These are phyloP conservation scores for Peronospora farinosa DNA, from an alignment of 352 stramenopile genomes.

Conservation along the genomic window DNA sequence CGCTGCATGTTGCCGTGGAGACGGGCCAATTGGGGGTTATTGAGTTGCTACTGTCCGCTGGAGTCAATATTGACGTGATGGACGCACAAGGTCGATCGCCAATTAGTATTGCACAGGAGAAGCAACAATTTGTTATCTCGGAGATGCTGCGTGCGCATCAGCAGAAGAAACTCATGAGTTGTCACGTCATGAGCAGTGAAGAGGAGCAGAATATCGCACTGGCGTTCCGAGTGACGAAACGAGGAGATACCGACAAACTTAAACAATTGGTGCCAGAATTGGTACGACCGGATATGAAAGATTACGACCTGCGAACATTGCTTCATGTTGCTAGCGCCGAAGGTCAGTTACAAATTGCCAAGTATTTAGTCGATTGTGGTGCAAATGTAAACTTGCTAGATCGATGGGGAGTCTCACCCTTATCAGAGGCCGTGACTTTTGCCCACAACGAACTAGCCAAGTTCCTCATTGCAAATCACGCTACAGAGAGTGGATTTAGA, in stretches of 20 bases:
- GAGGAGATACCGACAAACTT: slow-evolving; percentile 40
- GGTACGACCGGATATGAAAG: slow-evolving; percentile 61
- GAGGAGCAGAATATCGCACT: slow-evolving; percentile 41
- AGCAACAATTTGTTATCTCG: slow-evolving; percentile 41
- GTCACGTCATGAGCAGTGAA: slow-evolving; percentile 28
- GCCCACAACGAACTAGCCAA: slow-evolving; percentile 68
- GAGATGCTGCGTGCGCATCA: slow-evolving; percentile 63
- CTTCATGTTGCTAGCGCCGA: slow-evolving; percentile 73
- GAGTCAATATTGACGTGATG: slow-evolving; percentile 51
- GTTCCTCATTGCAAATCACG: slow-evolving; percentile 57
- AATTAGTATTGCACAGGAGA: slow-evolving; percentile 61
- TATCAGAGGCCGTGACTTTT: slow-evolving; percentile 74
- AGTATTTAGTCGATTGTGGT: slow-evolving; percentile 60
- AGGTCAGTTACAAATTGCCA: slow-evolving; percentile 44
- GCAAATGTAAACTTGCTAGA: slow-evolving; percentile 77
- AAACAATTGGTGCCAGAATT: slow-evolving; percentile 46
- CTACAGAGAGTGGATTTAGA: slow-evolving; percentile 55
- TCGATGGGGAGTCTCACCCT: slow-evolving; percentile 65
- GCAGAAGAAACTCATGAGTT: slow-evolving; percentile 38
- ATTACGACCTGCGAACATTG: slow-evolving; percentile 69
- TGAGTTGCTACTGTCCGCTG: slow-evolving; percentile 66
- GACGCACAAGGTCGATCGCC: slow-evolving; percentile 52
- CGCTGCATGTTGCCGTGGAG: slow-evolving; percentile 75
- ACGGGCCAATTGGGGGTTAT: slow-evolving; percentile 63
- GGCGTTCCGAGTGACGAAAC: slow-evolving; percentile 57